Conservation (phyloP, 768 basidiomycete genomes). For the Auriscalpium orientale region DNA sequence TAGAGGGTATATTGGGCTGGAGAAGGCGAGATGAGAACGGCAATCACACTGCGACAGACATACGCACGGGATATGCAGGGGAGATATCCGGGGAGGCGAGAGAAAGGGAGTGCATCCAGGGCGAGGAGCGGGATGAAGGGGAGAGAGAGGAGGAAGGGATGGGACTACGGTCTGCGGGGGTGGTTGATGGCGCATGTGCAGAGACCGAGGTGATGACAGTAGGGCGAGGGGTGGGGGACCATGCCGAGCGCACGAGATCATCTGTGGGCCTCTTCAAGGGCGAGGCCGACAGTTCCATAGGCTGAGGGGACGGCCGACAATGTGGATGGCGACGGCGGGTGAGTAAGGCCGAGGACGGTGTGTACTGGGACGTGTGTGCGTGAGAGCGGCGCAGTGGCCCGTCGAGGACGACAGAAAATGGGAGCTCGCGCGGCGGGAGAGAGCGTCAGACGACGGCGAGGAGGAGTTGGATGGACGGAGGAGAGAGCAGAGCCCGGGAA, state of each 20-base stretch:
- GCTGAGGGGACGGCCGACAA: background rate
- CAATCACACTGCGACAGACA: background rate
- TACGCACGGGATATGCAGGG: conserved; percentile 11
- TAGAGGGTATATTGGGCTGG: conserved; percentile 18
- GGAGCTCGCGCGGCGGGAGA: background rate
- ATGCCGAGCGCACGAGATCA: conserved; percentile 11
- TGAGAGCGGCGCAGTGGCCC: background rate
- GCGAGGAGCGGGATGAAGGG: conserved; percentile 20
- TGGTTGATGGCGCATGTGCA: background rate
- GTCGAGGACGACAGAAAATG: conserved; percentile 8
- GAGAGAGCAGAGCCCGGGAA: conserved; percentile 23
- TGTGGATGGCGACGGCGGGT: background rate
- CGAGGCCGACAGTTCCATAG: conserved; percentile 13
- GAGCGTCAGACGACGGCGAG: conserved; percentile 16
- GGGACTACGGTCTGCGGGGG: conserved; percentile 4
- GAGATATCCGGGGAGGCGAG: conserved; percentile 17
- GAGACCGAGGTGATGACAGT: conserved; percentile 10
- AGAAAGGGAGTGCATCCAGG: conserved; percentile 24
- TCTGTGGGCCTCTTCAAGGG: conserved; percentile 3
- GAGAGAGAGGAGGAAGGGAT: conserved; percentile 11
- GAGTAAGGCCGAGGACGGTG: background rate
- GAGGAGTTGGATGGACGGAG: conserved; percentile 25
- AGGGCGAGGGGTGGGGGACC: conserved; percentile 27
- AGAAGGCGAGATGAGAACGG: conserved; percentile 6
- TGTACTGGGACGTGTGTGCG: background rate